These are phyloP conservation scores for Leccinum variicolor DNA, from an alignment of 768 basidiomycete species.

Conservation along the genomic window DNA sequence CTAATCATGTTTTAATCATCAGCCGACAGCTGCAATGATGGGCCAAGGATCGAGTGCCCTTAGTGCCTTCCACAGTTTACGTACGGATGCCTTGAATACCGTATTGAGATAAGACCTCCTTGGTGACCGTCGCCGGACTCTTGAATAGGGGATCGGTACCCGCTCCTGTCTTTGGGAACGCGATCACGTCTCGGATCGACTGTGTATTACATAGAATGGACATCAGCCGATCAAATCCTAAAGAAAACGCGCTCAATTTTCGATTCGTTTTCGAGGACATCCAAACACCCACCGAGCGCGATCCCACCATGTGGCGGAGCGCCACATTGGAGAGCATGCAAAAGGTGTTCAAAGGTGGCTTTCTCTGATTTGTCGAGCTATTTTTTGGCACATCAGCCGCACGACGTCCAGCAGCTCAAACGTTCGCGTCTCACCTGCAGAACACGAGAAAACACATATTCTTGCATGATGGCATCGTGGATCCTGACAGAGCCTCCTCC, in stretches of 20 bases:
- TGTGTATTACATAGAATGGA: conserved; percentile 82
- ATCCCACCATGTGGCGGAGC: conserved; percentile 97
- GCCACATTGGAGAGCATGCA: conserved; percentile 84
- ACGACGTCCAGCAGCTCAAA: conserved; percentile 7
- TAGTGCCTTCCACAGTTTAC: conserved; percentile 6
- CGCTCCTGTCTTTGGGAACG: conserved; percentile 87
- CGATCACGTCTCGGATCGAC: conserved; percentile 94
- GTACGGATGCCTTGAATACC: conserved; percentile 42
- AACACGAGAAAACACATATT: conserved; percentile 71
- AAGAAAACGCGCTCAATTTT: conserved; percentile 2
- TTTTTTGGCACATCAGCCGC: conserved; percentile 7
- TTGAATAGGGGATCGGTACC: conserved; percentile 88
- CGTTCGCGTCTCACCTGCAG: conserved; percentile 58
- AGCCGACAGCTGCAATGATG: neutral
- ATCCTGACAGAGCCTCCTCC: conserved; percentile 93
- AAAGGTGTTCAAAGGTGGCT: conserved; percentile 74
- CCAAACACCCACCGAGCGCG: conserved; percentile 64
- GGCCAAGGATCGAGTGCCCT: neutral
- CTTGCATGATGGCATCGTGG: conserved; percentile 85
- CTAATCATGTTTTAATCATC: neutral
- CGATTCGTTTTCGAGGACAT: conserved; percentile 3
- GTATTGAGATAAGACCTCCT: conserved; percentile 59
- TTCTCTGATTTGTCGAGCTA: conserved; percentile 76
- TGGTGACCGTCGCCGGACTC: conserved; percentile 66
- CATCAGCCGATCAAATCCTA: conserved; percentile 93